phyloP scores from a whole-genome alignment of 768 basidiomycete species.

The Sutorius australiensis region DNA sequence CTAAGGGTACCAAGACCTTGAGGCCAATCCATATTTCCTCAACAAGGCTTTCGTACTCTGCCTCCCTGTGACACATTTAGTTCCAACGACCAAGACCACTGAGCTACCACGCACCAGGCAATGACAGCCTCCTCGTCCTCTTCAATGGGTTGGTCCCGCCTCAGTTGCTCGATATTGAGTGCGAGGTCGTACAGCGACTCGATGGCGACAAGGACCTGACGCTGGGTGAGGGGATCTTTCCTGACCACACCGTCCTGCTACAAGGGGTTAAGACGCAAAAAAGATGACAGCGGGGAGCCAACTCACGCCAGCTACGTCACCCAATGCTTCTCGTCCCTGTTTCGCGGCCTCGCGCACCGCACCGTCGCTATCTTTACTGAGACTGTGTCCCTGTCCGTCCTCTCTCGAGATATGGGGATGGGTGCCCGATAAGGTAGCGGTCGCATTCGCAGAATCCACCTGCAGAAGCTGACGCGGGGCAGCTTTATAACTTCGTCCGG shows the following conservation, averaged over 20 bases:
- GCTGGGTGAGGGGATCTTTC: constrained; percentile 71
- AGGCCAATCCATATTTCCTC: constrained; percentile 77
- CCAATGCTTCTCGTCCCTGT: constrained; percentile 69
- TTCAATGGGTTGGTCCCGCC: constrained; percentile 68
- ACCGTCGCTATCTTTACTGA: constrained; percentile 41
- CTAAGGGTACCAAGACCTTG: constrained; percentile 86
- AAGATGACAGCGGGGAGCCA: not conserved
- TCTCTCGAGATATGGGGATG: constrained; percentile 53
- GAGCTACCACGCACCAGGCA: constrained; percentile 42
- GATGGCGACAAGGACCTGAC: constrained; percentile 72
- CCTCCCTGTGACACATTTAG: constrained; percentile 43
- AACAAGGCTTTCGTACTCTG: constrained; percentile 52
- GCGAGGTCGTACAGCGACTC: constrained; percentile 85
- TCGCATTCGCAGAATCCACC: constrained; percentile 56
- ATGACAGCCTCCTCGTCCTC: constrained; percentile 42
- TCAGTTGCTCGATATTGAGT: constrained; percentile 79
- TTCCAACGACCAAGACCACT: not conserved
- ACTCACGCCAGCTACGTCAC: constrained; percentile 51
- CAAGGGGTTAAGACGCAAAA: not conserved
- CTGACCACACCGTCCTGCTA: constrained; percentile 62
- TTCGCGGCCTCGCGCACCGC: constrained; percentile 73
- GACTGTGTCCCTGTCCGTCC: constrained; percentile 31
- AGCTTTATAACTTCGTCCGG: constrained; percentile 89
- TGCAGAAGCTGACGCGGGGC: constrained; percentile 96
- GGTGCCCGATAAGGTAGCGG: constrained; percentile 37